Evolutionary conservation across 1,284 basidiomycete species (phyloP).

Genomic region (Crocinoboletus sp.): DNA sequence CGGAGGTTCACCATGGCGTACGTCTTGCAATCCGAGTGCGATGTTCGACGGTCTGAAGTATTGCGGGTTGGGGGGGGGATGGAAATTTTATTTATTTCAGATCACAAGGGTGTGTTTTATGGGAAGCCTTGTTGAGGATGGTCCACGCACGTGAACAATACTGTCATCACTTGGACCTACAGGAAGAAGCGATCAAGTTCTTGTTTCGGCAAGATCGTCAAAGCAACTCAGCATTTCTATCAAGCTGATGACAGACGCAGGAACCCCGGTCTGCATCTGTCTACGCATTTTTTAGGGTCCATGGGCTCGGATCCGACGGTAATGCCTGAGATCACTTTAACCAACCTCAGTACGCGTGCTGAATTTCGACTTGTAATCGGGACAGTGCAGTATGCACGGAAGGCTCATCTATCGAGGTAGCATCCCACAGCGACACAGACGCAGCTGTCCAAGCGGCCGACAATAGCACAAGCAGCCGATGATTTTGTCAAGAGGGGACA

Average conservation of each 20-base stretch:
- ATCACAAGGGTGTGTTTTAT: constrained; percentile 9
- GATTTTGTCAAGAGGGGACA: not conserved
- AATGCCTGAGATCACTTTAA: not conserved
- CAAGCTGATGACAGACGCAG: not conserved
- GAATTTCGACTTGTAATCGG: not conserved
- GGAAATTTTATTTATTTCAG: not conserved
- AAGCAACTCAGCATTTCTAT: constrained; percentile 14
- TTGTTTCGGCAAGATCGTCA: constrained; percentile 12
- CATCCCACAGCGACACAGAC: not conserved
- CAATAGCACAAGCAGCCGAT: too few species aligned
- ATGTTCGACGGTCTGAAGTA: not conserved
- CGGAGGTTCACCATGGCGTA: constrained; percentile 11
- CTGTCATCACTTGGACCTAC: constrained; percentile 17
- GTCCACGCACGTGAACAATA: constrained; percentile 17
- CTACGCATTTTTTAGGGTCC: not conserved
- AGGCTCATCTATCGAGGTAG: not conserved
- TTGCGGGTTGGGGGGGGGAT: too few species aligned
- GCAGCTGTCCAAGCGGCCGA: not conserved
- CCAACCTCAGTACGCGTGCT: too few species aligned
- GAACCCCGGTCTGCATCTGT: not conserved
- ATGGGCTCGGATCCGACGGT: not conserved
- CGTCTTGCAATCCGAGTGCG: not conserved
- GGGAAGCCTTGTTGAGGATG: constrained; percentile 1
- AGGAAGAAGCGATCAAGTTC: constrained; percentile 12
- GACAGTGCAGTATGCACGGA: not conserved